A percentile compares a stretch with the other conserved stretches of the same genome.
phyloP scores from a whole-genome alignment of 2,329 filamentous ascomycete species.

The Fusarium vanettenii region DNA sequence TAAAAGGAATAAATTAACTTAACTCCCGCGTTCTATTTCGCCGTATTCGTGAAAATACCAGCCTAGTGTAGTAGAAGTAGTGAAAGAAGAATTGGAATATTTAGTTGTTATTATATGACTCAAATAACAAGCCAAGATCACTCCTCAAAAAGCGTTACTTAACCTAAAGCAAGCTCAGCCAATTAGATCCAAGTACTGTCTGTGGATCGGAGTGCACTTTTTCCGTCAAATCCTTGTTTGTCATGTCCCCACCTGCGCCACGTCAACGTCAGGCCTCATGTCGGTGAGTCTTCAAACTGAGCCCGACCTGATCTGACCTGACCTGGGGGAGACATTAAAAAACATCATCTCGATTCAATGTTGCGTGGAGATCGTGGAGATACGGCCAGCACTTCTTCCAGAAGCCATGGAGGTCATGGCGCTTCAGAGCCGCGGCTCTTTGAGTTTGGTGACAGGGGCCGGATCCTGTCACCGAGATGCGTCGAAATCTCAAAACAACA shows the following conservation, averaged over 20 bases:
- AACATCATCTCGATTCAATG: conserved; percentile 36
- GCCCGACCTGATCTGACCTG: conserved; percentile 22
- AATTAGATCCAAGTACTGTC: background rate
- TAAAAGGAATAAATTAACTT: too few species aligned
- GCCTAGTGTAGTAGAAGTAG: too few species aligned
- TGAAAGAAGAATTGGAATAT: too few species aligned
- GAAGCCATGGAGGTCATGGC: conserved; percentile 37
- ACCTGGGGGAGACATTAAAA: conserved; percentile 26
- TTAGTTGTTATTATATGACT: too few species aligned
- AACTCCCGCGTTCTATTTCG: too few species aligned
- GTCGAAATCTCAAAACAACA: conserved; percentile 36
- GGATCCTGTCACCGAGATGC: conserved; percentile 34
- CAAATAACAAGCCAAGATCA: too few species aligned
- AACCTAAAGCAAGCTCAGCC: background rate
- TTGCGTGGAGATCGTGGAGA: conserved; percentile 40
- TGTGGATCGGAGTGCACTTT: conserved; percentile 29
- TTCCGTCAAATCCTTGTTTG: conserved; percentile 28
- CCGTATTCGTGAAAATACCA: too few species aligned
- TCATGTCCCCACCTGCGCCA: conserved; percentile 29
- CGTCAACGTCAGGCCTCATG: conserved; percentile 39
- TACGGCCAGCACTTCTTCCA: conserved; percentile 37
- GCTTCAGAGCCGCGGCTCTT: conserved; percentile 38
- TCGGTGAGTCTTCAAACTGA: conserved; percentile 37
- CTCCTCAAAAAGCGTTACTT: too few species aligned
- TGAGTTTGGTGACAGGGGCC: conserved; percentile 36